Evolutionary conservation across 179 eudicot species (phyloP).

Genomic region (Spinacia oleracea): DNA sequence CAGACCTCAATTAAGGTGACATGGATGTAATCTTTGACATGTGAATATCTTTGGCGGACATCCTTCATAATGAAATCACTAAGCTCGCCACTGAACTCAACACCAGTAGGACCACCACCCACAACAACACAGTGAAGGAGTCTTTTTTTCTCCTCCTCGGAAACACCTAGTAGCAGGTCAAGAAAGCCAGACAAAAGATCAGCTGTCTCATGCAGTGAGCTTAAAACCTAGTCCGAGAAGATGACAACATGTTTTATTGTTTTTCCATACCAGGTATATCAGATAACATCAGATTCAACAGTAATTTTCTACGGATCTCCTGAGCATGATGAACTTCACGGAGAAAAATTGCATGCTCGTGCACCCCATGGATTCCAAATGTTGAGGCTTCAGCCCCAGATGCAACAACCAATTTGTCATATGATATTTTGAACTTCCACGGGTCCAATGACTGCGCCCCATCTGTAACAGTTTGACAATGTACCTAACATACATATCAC

Average conservation of each 20-base stretch:
- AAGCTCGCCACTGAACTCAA: constrained; percentile 97
- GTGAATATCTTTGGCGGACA: constrained; percentile 78
- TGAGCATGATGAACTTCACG: constrained; percentile 99
- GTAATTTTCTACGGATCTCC: constrained; percentile 82
- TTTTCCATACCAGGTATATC: constrained; percentile 89
- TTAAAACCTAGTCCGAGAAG: not conserved
- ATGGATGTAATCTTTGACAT: constrained; percentile 82
- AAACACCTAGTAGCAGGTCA: constrained; percentile 55
- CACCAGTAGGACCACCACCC: constrained; percentile 99
- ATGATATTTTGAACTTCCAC: constrained; percentile 73
- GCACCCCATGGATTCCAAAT: constrained; percentile 90
- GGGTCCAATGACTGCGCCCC: constrained; percentile 60
- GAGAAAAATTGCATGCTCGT: constrained; percentile 80
- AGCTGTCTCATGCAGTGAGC: not conserved
- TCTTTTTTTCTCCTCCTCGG: constrained; percentile 82
- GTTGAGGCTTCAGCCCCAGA: constrained; percentile 87
- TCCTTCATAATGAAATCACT: constrained; percentile 91
- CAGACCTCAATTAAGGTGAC: constrained; percentile 93
- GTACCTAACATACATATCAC: constrained; percentile 42
- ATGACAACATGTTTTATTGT: not conserved
- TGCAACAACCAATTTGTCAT: constrained; percentile 90
- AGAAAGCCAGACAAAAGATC: constrained; percentile 6
- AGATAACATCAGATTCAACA: constrained; percentile 88
- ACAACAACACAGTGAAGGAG: constrained; percentile 94
- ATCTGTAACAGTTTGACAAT: constrained; percentile 74